A percentile compares a stretch with the other conserved stretches of the same genome.
These are phyloP conservation scores for Penicillium sp. DNA, from an alignment of 2,329 filamentous ascomycete species.

Conservation along the genomic window DNA sequence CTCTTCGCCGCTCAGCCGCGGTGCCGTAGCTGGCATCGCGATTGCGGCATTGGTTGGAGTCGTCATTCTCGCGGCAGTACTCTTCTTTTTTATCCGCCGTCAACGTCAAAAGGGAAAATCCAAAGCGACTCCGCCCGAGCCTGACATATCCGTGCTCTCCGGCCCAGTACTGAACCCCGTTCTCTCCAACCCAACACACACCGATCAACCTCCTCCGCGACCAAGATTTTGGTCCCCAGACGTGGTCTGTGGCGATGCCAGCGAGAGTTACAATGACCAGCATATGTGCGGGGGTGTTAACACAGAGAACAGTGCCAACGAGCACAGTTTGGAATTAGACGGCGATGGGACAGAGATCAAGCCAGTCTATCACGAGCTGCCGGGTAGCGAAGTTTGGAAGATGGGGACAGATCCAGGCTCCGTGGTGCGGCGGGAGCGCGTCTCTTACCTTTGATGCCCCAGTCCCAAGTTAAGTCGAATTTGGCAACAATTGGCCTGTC, in stretches of 20 bases:
- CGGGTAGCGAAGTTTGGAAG: neutral
- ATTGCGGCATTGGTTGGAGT: conserved; percentile 15
- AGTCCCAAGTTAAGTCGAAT: too few relatives aligned
- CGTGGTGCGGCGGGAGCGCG: neutral
- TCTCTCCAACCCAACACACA: conserved; percentile 1
- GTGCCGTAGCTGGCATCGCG: conserved; percentile 17
- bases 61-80: conserved; percentile 4
- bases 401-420: neutral
- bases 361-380: conserved; percentile 16
- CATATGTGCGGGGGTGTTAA: conserved; percentile 4
- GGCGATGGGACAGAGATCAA: conserved; percentile 7
- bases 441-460: neutral
- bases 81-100: conserved; percentile 15
- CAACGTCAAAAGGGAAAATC: conserved; percentile 12
- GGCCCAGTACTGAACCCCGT: conserved; percentile 11
- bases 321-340: conserved; percentile 12
- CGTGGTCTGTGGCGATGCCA: neutral
- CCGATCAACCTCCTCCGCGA: neutral
- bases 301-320: conserved; percentile 6
- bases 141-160: conserved; percentile 11
- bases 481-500: too few relatives aligned
- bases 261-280: conserved; percentile 1
- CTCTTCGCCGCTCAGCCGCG: conserved; percentile 7
- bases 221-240: conserved; percentile 13
- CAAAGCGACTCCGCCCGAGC: conserved; percentile 8